These are phyloP conservation scores for Sarocladiaceae sp. DNA, from an alignment of 2,329 filamentous ascomycete species.

Conservation along the genomic window DNA sequence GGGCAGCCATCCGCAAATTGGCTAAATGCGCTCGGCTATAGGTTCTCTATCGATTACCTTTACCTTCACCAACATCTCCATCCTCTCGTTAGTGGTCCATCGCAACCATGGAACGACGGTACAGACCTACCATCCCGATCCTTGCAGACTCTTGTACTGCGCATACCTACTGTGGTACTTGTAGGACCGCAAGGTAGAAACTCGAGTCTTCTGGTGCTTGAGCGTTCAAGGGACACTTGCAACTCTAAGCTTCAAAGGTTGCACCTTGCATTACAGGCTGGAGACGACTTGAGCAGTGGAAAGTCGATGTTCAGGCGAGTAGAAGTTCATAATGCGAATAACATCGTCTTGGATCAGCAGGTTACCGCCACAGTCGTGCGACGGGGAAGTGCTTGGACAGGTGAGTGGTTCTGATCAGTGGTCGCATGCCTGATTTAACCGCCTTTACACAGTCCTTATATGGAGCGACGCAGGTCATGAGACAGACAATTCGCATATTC, in stretches of 20 bases:
- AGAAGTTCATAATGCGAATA: not conserved
- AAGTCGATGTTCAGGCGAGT: not conserved
- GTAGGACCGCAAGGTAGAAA: not conserved
- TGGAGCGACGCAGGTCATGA: not conserved
- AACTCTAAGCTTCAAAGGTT: not conserved
- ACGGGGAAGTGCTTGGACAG: not conserved
- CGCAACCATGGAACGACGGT: not conserved
- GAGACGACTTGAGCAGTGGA: not conserved
- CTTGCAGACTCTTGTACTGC: not conserved
- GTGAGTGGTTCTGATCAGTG: not conserved
- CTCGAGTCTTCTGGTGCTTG: not conserved
- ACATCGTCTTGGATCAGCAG: not conserved
- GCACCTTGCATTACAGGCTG: not conserved
- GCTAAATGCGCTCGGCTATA: not conserved
- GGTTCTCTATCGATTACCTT: not conserved
- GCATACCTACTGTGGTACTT: not conserved
- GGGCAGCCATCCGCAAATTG: constrained; percentile 1
- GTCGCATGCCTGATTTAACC: not conserved
- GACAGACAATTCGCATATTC: not conserved
- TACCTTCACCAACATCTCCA: not conserved
- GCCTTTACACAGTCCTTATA: not conserved
- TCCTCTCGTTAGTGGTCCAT: not conserved
- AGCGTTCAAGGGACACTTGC: not conserved
- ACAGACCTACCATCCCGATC: not conserved
- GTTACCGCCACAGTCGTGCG: not conserved